Evolutionary conservation across 768 basidiomycete genomes (phyloP).

Genomic region (Serpula lacrymans): DNA sequence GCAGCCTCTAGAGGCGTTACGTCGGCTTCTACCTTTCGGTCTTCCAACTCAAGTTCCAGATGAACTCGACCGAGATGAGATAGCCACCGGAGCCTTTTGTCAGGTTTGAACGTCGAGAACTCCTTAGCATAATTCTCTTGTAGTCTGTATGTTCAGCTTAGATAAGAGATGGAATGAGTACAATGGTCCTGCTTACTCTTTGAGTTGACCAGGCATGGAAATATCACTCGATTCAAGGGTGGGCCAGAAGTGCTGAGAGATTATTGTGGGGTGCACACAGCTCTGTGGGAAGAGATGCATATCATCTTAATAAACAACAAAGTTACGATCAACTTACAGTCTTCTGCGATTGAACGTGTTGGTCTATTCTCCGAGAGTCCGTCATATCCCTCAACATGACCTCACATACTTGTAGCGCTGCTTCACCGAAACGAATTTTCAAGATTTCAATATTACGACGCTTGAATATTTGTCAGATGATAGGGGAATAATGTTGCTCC

Average conservation of each 20-base stretch:
- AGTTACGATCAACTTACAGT: conserved; percentile 40
- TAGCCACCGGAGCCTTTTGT: conserved; percentile 87
- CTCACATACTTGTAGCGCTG: conserved; percentile 90
- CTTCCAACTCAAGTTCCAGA: conserved; percentile 77
- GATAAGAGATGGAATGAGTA: conserved; percentile 3
- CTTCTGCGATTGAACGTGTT: conserved; percentile 77
- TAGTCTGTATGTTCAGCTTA: conserved; percentile 39
- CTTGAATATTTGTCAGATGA: conserved; percentile 36
- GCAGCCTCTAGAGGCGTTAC: conserved; percentile 90
- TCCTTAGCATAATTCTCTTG: conserved; percentile 75
- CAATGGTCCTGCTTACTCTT: conserved; percentile 46
- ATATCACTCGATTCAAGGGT: conserved; percentile 69
- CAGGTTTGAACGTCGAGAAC: conserved; percentile 84
- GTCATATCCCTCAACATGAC: conserved; percentile 98
- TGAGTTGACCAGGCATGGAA: conserved; percentile 82
- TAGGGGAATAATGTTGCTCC: background rate
- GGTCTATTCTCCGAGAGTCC: conserved; percentile 87
- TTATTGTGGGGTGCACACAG: conserved; percentile 81
- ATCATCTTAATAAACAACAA: conserved; percentile 1
- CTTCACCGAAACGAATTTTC: conserved; percentile 94
- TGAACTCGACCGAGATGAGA: conserved; percentile 85
- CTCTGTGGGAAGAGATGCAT: conserved; percentile 39
- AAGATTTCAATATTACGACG: conserved; percentile 90
- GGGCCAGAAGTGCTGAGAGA: conserved; percentile 97
- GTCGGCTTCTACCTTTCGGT: conserved; percentile 70